Evolutionary conservation across 768 basidiomycete genomes (phyloP), one percentile per base, ranked within the genome.

Genomic region (Dioszegia hungarica): DNA sequence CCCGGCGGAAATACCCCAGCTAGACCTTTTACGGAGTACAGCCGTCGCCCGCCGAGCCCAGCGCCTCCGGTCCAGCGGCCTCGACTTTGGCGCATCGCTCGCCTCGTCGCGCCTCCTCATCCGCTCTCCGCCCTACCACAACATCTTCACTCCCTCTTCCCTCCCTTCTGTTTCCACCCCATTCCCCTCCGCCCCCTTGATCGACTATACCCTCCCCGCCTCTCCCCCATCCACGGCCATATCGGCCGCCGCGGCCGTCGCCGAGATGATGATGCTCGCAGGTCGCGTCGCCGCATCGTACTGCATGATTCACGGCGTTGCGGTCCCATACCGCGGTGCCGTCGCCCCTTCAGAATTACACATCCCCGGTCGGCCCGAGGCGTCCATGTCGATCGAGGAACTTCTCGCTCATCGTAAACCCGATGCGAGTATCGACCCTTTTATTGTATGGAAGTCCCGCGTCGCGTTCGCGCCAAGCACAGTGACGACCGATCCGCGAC

Each of bases 221-320:
- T 20, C 31, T 3, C 27, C 40, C 1, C 15, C 46, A 8, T 25
- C 36, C n/a, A 14, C 28, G 2, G 5, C 33, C 4, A 39, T 34
- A 17, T 34, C 20, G 20, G 31, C 36, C 14, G 17, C 38, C 15
- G 12, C 24, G 19, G 19, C 39, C 14, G 84, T 99, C 11, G 79
- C 85, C 0, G 91, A 95, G 74, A 79, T 81, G 65, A 92, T 92
- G 86, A 87, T 90, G 67, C 68, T 86, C 17, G 90, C 89, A 0
- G 85, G 84, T 45, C 83, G 86, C 1, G 79, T 85, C 0, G 86
- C 87, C 0, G 93, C 91, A 25, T 79, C 78, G 37, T 91, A 89
- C 77, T 83, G 82, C 54, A 59, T 70, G 19, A 85, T 87, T 10
- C 80, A 78, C 15, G 77, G 78, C 3, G 58, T 94, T 29, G 85